Conservation (phyloP, 371 early-diverging fungal genomes). For the Mucor racemosus region DNA sequence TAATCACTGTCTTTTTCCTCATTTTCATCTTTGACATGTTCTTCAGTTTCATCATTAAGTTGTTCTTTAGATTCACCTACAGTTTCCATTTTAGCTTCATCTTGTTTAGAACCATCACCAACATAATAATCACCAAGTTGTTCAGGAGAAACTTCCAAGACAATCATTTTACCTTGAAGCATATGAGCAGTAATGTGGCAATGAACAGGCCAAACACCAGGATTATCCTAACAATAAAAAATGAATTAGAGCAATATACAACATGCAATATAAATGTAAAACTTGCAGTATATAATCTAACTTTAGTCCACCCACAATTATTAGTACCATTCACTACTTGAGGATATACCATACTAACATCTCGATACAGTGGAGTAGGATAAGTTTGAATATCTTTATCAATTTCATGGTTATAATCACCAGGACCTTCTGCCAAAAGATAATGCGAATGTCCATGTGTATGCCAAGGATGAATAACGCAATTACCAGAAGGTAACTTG, state of each 20-base stretch:
- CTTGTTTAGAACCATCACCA: neutral
- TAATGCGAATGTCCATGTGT: constrained; percentile 48
- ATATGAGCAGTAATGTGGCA: constrained; percentile 57
- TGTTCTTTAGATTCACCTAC: no score
- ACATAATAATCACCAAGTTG: neutral
- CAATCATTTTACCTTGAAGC: constrained; percentile 46
- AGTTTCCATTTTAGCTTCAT: neutral
- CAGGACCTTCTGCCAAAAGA: constrained; percentile 37
- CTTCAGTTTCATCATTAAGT: no score
- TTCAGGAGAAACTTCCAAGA: constrained; percentile 43
- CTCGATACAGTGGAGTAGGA: constrained; percentile 31
- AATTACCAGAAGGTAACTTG: constrained; percentile 10
- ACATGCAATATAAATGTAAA: no score
- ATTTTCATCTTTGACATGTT: neutral
- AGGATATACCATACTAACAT: constrained; percentile 40
- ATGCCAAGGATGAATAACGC: constrained; percentile 50
- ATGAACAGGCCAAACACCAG: constrained; percentile 56
- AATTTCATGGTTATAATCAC: constrained; percentile 32
- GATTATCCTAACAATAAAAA: constrained; percentile 39
- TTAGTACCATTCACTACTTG: neutral
- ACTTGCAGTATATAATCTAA: constrained; percentile 37
- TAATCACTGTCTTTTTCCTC: neutral
- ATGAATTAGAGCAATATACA: neutral
- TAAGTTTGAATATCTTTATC: constrained; percentile 33
- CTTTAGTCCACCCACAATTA: constrained; percentile 46